These are phyloP conservation scores for Cercospora nicotianae DNA, from an alignment of 2,329 filamentous ascomycete species.

Conservation along the genomic window DNA sequence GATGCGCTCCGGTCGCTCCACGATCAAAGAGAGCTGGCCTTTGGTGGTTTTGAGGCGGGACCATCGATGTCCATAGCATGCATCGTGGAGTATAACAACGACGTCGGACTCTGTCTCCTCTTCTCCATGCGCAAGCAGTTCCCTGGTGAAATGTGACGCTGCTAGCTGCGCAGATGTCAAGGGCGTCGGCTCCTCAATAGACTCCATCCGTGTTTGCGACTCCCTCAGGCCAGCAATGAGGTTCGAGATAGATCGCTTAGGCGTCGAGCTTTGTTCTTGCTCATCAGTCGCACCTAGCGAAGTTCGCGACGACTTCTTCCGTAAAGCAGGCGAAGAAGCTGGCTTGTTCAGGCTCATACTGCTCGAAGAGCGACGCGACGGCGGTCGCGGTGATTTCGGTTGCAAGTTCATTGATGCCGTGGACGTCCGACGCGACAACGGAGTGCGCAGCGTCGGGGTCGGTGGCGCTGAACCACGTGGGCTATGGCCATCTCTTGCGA, in stretches of 20 bases:
- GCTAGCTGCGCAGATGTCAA: conserved; percentile 36
- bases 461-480: conserved; percentile 21
- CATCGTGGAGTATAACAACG: conserved; percentile 84
- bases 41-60: conserved; percentile 78
- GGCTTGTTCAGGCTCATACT: conserved; percentile 29
- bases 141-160: conserved; percentile 64
- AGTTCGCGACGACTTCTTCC: conserved; percentile 30
- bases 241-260: conserved; percentile 39
- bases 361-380: conserved; percentile 32
- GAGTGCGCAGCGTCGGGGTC: conserved; percentile 22
- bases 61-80: conserved; percentile 91
- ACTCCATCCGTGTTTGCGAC: conserved; percentile 37
- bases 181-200: conserved; percentile 36
- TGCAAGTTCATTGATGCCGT: conserved; percentile 15
- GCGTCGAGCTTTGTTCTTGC: conserved; percentile 32
- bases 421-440: conserved; percentile 23
- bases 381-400: conserved; percentile 21
- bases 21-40: conserved; percentile 72
- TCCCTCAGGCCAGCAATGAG: conserved; percentile 37
- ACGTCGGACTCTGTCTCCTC: conserved; percentile 56
- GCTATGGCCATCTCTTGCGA: conserved; percentile 16
- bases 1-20: conserved; percentile 89
- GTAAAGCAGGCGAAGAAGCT: conserved; percentile 24
- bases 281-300: conserved; percentile 32
- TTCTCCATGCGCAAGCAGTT: conserved; percentile 64